Percentiles rank a stretch among this genome's conserved stretches.
Conservation (phyloP, 176 grass and related monocot genomes). For the Echinochloa phyllopogon region DNA sequence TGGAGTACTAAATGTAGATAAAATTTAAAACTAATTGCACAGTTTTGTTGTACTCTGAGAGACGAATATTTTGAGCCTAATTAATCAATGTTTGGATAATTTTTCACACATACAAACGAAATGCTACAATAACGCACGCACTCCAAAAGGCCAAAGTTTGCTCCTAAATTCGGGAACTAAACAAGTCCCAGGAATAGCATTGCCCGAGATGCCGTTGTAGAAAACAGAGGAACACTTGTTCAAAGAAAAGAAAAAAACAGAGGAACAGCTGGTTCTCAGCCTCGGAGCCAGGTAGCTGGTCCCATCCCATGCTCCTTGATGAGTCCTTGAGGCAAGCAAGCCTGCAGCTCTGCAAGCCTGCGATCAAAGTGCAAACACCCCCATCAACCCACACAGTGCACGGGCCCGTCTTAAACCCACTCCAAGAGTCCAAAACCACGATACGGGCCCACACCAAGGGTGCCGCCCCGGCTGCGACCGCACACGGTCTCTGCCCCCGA, state of each 20-base stretch:
- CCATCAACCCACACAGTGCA: neutral
- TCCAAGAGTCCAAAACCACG: neutral
- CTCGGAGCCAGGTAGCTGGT: neutral
- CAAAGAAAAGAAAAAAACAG: neutral
- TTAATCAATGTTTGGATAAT: too few relatives aligned
- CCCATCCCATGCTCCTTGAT: neutral
- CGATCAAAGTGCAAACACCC: neutral
- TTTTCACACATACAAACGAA: too few relatives aligned
- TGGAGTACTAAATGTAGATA: too few relatives aligned
- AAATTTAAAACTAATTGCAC: too few relatives aligned
- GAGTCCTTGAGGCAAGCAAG: neutral
- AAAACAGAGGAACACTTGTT: neutral
- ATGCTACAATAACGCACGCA: too few relatives aligned
- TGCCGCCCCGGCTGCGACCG: conserved; percentile 39
- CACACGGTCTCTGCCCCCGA: neutral
- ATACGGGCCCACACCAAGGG: conserved; percentile 21
- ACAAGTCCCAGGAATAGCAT: too few relatives aligned
- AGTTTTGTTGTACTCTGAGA: too few relatives aligned
- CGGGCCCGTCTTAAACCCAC: neutral
- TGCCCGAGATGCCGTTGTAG: neutral
- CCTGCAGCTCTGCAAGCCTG: neutral
- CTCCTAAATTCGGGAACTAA: too few relatives aligned
- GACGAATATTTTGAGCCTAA: too few relatives aligned
- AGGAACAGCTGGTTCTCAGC: neutral
- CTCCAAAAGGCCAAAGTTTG: too few relatives aligned